Percentiles rank a stretch among this genome's conserved stretches.
These are phyloP conservation scores for Massariosphaeria phaeospora DNA, from an alignment of 495 filamentous ascomycete genomes.

Conservation along the genomic window DNA sequence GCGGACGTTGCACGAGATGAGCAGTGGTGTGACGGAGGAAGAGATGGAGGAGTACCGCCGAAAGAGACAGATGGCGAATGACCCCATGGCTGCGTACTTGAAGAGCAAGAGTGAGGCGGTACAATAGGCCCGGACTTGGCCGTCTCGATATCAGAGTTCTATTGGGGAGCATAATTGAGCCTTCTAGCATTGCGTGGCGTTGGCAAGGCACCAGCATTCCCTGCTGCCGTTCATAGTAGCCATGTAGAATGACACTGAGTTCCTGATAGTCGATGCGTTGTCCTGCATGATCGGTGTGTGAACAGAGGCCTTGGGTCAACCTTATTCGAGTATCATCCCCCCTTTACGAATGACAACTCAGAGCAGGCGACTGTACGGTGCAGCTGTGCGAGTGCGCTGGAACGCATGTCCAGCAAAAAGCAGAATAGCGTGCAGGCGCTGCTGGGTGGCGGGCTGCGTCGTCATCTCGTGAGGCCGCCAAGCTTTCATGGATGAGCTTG, in stretches of 20 bases:
- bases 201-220: background rate
- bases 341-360: slow-evolving; percentile 25
- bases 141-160: too few relatives aligned
- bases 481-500: background rate
- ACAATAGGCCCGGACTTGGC: slow-evolving; percentile 8
- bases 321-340: slow-evolving; percentile 10
- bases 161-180: slow-evolving; percentile 1
- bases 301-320: slow-evolving; percentile 1
- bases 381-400: slow-evolving; percentile 25
- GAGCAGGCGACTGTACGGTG: slow-evolving; percentile 5
- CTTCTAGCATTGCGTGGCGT: slow-evolving; percentile 29
- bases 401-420: background rate
- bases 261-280: slow-evolving; percentile 29
- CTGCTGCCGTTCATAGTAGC: slow-evolving; percentile 10
- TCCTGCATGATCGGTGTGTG: slow-evolving; percentile 26
- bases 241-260: slow-evolving; percentile 28
- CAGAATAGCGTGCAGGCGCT: background rate
- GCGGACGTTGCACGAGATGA: slow-evolving; percentile 68
- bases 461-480: slow-evolving; percentile 16
- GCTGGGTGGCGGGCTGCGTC: slow-evolving; percentile 26
- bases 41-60: slow-evolving; percentile 78
- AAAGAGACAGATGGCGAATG: slow-evolving; percentile 62
- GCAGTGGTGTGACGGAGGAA: slow-evolving; percentile 69
- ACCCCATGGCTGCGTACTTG: slow-evolving; percentile 80
- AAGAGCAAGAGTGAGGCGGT: slow-evolving; percentile 54